Conservation (phyloP, 345 rosid genomes). For the Carallia pectinifolia region DNA sequence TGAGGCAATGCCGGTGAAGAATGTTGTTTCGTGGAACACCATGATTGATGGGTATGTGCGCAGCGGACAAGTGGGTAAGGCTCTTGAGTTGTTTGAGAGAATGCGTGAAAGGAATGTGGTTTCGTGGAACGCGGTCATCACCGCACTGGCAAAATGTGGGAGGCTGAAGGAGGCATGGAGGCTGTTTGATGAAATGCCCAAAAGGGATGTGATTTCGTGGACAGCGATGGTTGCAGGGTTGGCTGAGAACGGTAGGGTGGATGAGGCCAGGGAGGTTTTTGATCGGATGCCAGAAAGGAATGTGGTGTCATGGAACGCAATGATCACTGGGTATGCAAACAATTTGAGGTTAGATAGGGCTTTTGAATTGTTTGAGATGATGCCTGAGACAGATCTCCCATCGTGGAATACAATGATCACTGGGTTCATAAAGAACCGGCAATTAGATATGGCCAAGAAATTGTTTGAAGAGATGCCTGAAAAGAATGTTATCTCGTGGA, state of each 20-base stretch:
- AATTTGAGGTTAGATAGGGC: slow-evolving; percentile 56
- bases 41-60: slow-evolving; percentile 65
- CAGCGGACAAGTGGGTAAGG: slow-evolving; percentile 44
- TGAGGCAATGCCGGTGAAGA: slow-evolving; percentile 56
- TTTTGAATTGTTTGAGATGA: slow-evolving; percentile 46
- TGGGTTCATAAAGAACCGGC: slow-evolving; percentile 51
- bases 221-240: slow-evolving; percentile 60
- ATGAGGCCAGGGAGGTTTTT: slow-evolving; percentile 59
- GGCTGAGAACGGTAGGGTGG: slow-evolving; percentile 53
- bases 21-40: slow-evolving; percentile 71
- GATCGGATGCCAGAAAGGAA: slow-evolving; percentile 62
- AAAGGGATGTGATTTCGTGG: slow-evolving; percentile 72
- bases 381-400: slow-evolving; percentile 58
- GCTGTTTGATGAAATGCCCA: slow-evolving; percentile 52
- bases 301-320: slow-evolving; percentile 67
- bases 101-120: slow-evolving; percentile 67
- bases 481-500: slow-evolving; percentile 72
- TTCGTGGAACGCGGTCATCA: slow-evolving; percentile 58
- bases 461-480: slow-evolving; percentile 54
- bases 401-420: slow-evolving; percentile 84
- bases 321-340: slow-evolving; percentile 70
- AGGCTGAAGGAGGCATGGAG: slow-evolving; percentile 55
- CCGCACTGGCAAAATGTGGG: slow-evolving; percentile 50
- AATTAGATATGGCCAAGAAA: slow-evolving; percentile 40
- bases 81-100: slow-evolving; percentile 44